Conservation (phyloP, 2,329 filamentous ascomycete genomes). For the Venturia oleaginea region DNA sequence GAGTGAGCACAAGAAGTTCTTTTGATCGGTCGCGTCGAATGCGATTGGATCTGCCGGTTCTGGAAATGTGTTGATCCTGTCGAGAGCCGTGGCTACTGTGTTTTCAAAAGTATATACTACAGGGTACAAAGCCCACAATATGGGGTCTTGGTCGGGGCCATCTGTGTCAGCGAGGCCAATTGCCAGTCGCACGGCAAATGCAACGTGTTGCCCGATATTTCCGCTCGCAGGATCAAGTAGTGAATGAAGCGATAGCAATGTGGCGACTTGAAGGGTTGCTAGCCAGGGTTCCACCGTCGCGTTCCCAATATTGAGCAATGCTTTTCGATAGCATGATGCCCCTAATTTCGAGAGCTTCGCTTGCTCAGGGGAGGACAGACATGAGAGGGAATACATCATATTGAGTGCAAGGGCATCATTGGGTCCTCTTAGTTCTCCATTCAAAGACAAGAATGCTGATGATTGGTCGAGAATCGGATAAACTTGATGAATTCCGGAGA, state of each 20-base stretch:
- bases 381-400: constrained; percentile 29
- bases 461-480: constrained; percentile 26
- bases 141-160: constrained; percentile 19
- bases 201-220: constrained; percentile 28
- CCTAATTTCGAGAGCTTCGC: background rate
- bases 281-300: constrained; percentile 26
- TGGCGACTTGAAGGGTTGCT: constrained; percentile 24
- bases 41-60: constrained; percentile 23
- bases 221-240: constrained; percentile 27
- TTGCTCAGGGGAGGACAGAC: constrained; percentile 20
- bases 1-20: constrained; percentile 27
- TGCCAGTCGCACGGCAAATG: constrained; percentile 26
- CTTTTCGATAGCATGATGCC: constrained; percentile 21
- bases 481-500: constrained; percentile 22
- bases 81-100: constrained; percentile 26
- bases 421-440: constrained; percentile 1
- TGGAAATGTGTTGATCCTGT: constrained; percentile 25
- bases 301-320: constrained; percentile 25
- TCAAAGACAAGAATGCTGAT: constrained; percentile 19
- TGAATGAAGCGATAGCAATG: constrained; percentile 28
- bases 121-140: constrained; percentile 22
- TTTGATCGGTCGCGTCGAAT: constrained; percentile 23
- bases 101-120: constrained; percentile 26
- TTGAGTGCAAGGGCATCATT: constrained; percentile 25
- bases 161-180: constrained; percentile 25